Percentiles rank a stretch among this genome's conserved stretches.
phyloP scores from a whole-genome alignment of 768 basidiomycete species.

The Rickenella mellea region DNA sequence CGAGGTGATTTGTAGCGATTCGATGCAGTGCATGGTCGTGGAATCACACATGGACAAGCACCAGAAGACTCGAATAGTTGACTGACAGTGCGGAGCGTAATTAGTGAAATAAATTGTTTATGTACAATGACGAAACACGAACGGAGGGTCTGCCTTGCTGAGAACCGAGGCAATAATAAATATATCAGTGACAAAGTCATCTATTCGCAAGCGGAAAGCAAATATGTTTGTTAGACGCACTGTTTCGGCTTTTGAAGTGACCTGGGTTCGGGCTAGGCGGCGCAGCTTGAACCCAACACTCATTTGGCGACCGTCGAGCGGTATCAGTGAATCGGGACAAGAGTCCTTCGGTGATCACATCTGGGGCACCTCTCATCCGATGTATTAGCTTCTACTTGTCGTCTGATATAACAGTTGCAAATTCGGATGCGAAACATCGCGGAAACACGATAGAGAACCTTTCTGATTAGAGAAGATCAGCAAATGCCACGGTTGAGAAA shows the following conservation, averaged over 20 bases:
- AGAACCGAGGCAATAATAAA: conserved; percentile 65
- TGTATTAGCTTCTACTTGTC: conserved; percentile 46
- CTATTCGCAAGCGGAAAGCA: conserved; percentile 69
- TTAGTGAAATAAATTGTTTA: neutral
- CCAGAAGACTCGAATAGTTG: conserved; percentile 70
- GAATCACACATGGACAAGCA: neutral
- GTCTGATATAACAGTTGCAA: conserved; percentile 27
- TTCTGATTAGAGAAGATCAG: conserved; percentile 31
- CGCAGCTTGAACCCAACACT: conserved; percentile 22
- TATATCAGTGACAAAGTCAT: conserved; percentile 68
- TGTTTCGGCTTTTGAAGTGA: conserved; percentile 63
- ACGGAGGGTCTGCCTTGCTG: conserved; percentile 56
- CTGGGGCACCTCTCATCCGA: conserved; percentile 49
- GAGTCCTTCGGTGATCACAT: conserved; percentile 62
- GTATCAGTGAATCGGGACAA: conserved; percentile 75
- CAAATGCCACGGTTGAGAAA: neutral
- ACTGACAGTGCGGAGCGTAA: conserved; percentile 36
- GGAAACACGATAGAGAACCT: conserved; percentile 73
- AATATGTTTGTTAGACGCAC: conserved; percentile 72
- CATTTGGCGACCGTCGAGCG: conserved; percentile 55
- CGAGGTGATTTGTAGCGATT: no score
- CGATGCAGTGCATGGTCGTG: no score
- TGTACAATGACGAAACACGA: conserved; percentile 18
- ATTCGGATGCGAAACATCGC: conserved; percentile 68
- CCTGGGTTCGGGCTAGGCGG: conserved; percentile 24